These are phyloP conservation scores for Dactylis glomerata DNA, from an alignment of 176 grass and related monocot genomes.

Conservation along the genomic window DNA sequence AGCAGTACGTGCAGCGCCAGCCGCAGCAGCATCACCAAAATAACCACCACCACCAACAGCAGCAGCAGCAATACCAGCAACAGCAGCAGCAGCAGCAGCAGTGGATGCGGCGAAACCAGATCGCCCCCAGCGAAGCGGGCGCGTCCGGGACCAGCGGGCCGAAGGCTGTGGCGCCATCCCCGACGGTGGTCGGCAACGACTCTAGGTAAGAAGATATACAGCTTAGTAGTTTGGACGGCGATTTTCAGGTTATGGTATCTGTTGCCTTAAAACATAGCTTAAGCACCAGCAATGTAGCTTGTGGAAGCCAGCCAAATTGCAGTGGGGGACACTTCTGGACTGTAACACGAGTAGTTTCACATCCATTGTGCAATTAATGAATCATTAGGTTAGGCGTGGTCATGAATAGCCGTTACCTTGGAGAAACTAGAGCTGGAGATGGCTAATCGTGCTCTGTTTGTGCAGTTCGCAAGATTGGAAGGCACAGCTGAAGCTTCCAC, in stretches of 20 bases:
- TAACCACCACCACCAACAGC: conserved; percentile 24
- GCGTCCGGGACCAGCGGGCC: conserved; percentile 29
- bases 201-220: conserved; percentile 47
- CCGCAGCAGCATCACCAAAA: conserved; percentile 30
- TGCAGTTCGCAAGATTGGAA: conserved; percentile 94
- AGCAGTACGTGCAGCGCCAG: conserved; percentile 54
- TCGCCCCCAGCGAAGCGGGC: conserved; percentile 34
- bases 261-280: conserved; percentile 7
- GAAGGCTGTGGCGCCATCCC: conserved; percentile 38
- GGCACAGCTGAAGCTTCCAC: conserved; percentile 75
- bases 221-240: not conserved
- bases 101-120: conserved; percentile 72
- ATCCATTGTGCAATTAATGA: not conserved
- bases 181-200: conserved; percentile 27
- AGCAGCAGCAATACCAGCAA: not conserved
- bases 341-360: not conserved
- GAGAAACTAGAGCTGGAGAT: not conserved
- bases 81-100: conserved; percentile 67
- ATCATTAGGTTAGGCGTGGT: not conserved
- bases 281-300: not conserved
- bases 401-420: not conserved
- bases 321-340: not conserved
- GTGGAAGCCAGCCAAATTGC: conserved; percentile 21
- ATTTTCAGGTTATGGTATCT: not conserved
- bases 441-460: conserved; percentile 21